These are phyloP conservation scores for Fusarium luffae DNA, from an alignment of 2,329 filamentous ascomycete species.

Conservation along the genomic window DNA sequence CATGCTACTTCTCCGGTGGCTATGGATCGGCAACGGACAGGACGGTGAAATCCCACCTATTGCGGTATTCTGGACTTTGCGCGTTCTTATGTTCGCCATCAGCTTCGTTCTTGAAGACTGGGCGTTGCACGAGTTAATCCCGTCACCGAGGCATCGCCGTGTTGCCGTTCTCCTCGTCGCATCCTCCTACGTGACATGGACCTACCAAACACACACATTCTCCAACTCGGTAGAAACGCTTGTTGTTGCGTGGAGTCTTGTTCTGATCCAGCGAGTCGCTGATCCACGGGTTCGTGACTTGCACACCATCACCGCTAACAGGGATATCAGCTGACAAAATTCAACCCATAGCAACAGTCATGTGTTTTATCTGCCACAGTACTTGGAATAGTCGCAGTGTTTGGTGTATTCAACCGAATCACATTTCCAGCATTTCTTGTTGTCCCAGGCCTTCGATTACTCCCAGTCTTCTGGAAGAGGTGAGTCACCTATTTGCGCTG, in stretches of 20 bases:
- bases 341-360: slow-evolving; percentile 70
- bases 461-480: slow-evolving; percentile 88
- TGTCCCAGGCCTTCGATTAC: slow-evolving; percentile 82
- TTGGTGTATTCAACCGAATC: slow-evolving; percentile 95
- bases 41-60: slow-evolving; percentile 83
- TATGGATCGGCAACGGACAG: slow-evolving; percentile 86
- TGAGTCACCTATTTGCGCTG: slow-evolving; percentile 56
- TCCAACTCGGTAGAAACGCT: slow-evolving; percentile 97
- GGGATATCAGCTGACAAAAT: slow-evolving; percentile 42
- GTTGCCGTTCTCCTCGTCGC: slow-evolving; percentile 86
- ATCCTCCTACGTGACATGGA: slow-evolving; percentile 98
- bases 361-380: slow-evolving; percentile 80
- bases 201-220: slow-evolving; percentile 97
- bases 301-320: slow-evolving; percentile 5
- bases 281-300: slow-evolving; percentile 74
- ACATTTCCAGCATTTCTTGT: slow-evolving; percentile 95
- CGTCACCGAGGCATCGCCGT: slow-evolving; percentile 76
- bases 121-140: slow-evolving; percentile 92
- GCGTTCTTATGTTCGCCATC: slow-evolving; percentile 90
- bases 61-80: slow-evolving; percentile 88
- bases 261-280: slow-evolving; percentile 87
- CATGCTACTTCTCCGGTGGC: slow-evolving; percentile 91
- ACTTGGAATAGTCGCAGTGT: slow-evolving; percentile 82
- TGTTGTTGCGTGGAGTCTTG: slow-evolving; percentile 91
- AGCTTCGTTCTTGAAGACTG: slow-evolving; percentile 98